Base-by-base conservation (phyloP, 2,329 filamentous ascomycete species). In the Dactylellina parvicollis region DNA sequence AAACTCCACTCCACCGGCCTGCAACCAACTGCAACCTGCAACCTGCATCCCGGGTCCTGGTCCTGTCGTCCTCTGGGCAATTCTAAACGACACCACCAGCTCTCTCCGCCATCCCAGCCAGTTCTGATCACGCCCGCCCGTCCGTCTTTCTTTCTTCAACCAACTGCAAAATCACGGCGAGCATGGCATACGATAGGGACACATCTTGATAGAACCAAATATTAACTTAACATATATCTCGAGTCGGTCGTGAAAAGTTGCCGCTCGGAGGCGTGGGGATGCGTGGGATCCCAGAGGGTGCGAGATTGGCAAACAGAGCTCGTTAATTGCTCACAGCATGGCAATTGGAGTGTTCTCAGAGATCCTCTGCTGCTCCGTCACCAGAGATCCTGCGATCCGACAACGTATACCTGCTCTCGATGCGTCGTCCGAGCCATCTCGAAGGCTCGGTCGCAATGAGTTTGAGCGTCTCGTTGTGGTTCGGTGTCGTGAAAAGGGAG, bases 271-370 rank as follows among this genome's bases (percentile, higher is more conserved):
- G 36, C 52, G 52, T 56, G 52, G 52, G 52, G 52, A 55, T n/a
- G 30, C 50, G 10, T 30, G 24, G 9, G 22, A 50, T 14, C 10
- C 18, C 4, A 40, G 9, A 26, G 36, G 14, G 52, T 20, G 22
- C 16, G 32, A 20, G 52, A 56, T 56, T 56, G 52, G 34, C 52
- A 56, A 56, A 56, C 52, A 56, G 52, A 56, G 52, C 52, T 56
- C 52, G 32, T 56, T 56, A 56, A 40, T 56, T 56, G 52, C 52
- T 56, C 52, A 56, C 36, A n/a, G n/a, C n/a, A n/a, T n/a, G n/a
- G 47, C 34, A 32, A 52, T 34, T 34, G 26, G 18, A 16, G 47
- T 22, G 20, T 26, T 49, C 22, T 28, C 22, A 5, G 16, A 52
- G 47, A 52, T 52, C 47, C 47, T 3, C 47, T 34, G 28, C 47